Evolutionary conservation across 1,139 yeast species (phyloP).

Genomic region (Maudiozyma humilis): DNA sequence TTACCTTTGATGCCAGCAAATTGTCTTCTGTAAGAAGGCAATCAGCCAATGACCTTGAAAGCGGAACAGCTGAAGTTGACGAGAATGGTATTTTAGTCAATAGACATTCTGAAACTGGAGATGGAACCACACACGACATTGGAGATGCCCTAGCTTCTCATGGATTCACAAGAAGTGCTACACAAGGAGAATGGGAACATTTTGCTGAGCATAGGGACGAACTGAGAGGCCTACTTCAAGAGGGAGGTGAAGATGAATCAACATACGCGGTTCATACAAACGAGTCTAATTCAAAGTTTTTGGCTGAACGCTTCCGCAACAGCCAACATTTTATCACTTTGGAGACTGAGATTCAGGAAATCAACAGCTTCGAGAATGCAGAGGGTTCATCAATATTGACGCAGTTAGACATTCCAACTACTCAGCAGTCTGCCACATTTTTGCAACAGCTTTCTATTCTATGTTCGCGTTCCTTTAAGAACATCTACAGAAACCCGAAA

Average conservation of each 20-base stretch:
- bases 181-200: constrained; percentile 84
- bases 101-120: no score
- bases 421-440: constrained; percentile 45
- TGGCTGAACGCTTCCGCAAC: constrained; percentile 38
- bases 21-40: constrained; percentile 2
- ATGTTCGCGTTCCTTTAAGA: constrained; percentile 82
- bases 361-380: constrained; percentile 26
- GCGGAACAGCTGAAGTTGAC: constrained; percentile 1
- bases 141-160: neutral
- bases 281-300: constrained; percentile 22
- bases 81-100: constrained; percentile 3
- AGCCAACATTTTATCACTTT: constrained; percentile 46
- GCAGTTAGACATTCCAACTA: constrained; percentile 6
- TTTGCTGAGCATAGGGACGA: constrained; percentile 81
- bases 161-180: constrained; percentile 31
- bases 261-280: constrained; percentile 4
- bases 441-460: constrained; percentile 58
- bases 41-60: neutral
- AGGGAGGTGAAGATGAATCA: constrained; percentile 16
- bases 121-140: neutral
- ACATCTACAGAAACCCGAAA: constrained; percentile 85
- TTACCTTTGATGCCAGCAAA: constrained; percentile 55
- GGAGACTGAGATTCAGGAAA: constrained; percentile 39
- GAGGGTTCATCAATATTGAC: constrained; percentile 10
- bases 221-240: constrained; percentile 34